Conservation (phyloP, 371 early-diverging fungal genomes). For the Cokeromyces recurvatus region DNA sequence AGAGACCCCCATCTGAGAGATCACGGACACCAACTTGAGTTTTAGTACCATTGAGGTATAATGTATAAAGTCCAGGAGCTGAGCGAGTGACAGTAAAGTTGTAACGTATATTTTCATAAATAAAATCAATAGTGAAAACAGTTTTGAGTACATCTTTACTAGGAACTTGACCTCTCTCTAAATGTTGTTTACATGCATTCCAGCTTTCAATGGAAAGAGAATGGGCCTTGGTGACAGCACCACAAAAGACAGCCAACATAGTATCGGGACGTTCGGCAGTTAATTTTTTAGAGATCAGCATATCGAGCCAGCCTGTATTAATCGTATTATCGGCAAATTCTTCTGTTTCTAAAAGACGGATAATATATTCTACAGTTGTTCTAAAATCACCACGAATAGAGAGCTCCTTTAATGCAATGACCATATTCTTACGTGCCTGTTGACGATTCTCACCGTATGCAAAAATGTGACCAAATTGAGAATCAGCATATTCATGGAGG, state of each 20-base stretch:
- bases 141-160: constrained; percentile 72
- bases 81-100: constrained; percentile 79
- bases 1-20: constrained; percentile 88
- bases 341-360: constrained; percentile 87
- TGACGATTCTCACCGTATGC: constrained; percentile 94
- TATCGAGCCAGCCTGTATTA: constrained; percentile 97
- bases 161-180: constrained; percentile 91
- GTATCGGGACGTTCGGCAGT: constrained; percentile 91
- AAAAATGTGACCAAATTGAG: constrained; percentile 99
- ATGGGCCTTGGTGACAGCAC: constrained; percentile 89
- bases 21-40: constrained; percentile 78
- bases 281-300: constrained; percentile 82
- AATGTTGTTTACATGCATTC: constrained; percentile 69
- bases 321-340: constrained; percentile 87
- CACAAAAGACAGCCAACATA: constrained; percentile 86
- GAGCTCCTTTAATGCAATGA: constrained; percentile 94
- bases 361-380: constrained; percentile 96
- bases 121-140: constrained; percentile 80
- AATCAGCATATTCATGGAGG: constrained; percentile 98
- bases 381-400: constrained; percentile 98
- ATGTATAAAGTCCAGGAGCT: constrained; percentile 75
- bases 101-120: constrained; percentile 86
- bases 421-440: constrained; percentile 92
- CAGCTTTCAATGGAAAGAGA: constrained; percentile 52
- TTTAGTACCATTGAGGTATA: constrained; percentile 80